Evolutionary conservation across 176 grass and related monocot species (phyloP), one percentile per base, ranked within the genome.

Genomic region (Juncus effusus): DNA sequence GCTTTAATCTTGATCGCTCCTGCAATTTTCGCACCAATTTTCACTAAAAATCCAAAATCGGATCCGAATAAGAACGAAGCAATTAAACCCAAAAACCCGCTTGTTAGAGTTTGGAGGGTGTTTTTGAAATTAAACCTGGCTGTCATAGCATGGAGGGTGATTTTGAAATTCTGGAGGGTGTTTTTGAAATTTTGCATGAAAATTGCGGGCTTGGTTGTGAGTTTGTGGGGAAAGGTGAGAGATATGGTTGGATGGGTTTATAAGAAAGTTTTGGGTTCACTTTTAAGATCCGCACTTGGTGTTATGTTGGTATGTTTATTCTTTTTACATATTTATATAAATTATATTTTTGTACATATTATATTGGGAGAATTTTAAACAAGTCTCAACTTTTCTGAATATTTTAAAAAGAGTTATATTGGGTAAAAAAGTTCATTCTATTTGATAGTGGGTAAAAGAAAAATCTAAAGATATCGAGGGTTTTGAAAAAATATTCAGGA

Each of bases 1-100:
- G 94, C 85, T 13, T 80, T 93, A 45, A 85, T 97, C 54, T 80
- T 93, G 28, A 81, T 92, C 38, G 88, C 94, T 42, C 94, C 88
- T 0, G 88, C 88, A 2, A 97, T 97, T 76, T 54, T 76, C 77
- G 82, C 75, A 1, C 80, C 85, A 10, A 42, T 75, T 72, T 36
- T 74, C 35, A 10, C 19, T 0, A 74, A 47, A 80, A 86, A 83
- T 60, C 51, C 74, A 73, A 61, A 36, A 58, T 51, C 78, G 10
- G 72, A 61, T 42, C 70, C 56, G 13, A 62, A 62, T 63, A 49
- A 53, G 13, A 28, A 28, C 19, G 19, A 28, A 28, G 49, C 4
- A 6, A 49, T 13, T 61, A 62, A 28, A 13, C 2, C 50, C 36
- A 7, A 54, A 16, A 86, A 84, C 77, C 73, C 76, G n/a, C 75